Base-by-base conservation (phyloP, 208 protist genomes). In the Leptomonas pyrrhocoris region DNA sequence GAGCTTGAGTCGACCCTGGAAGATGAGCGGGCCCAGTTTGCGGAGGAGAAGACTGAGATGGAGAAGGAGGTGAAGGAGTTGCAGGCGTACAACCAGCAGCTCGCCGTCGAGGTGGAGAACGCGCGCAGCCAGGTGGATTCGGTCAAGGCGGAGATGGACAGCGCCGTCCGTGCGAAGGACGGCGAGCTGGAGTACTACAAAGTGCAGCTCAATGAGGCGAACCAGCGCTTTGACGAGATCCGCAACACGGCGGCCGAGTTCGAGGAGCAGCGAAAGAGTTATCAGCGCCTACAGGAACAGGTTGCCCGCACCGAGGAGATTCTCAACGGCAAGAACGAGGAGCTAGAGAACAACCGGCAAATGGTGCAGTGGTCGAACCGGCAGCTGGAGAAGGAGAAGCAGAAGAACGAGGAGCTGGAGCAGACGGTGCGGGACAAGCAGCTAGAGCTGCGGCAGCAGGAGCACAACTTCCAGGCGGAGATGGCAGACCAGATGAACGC, bases 311-410 rank as follows among this genome's bases (percentile, higher is more conserved):
- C 86, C 13, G 89, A 95, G 73, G 73, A 79, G 23, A 64, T 85
- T 8, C 77, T 95, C 57, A 78, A 81, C 56, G 83, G 90, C 73
- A 93, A 94, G 73, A 80, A 77, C 40, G 88, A 86, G 40, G 84
- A 80, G 36, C 66, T 95, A 19, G 93, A 97, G 73, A 90, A 77
- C 54, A 94, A 89, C 73, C 79, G 90, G n/a, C 84, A 94, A 69
- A 94, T 94, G 83, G 68, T 94, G 34, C 94, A 93, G 82, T 94
- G 88, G 86, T 89, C 90, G 49, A 95, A 94, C 57, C 79, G 78
- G 36, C 81, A 94, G 68, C 80, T 94, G 28, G 87, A 91, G 68
- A 73, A 85, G 36, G 93, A 97, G 76, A 97, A 97, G 81, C 77
- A 92, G 72, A 92, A 92, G 68, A 79, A 61, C 42, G 83, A 92